Conservation (phyloP, 1,284 basidiomycete species). For the Kalmanozyma brasiliensis region DNA sequence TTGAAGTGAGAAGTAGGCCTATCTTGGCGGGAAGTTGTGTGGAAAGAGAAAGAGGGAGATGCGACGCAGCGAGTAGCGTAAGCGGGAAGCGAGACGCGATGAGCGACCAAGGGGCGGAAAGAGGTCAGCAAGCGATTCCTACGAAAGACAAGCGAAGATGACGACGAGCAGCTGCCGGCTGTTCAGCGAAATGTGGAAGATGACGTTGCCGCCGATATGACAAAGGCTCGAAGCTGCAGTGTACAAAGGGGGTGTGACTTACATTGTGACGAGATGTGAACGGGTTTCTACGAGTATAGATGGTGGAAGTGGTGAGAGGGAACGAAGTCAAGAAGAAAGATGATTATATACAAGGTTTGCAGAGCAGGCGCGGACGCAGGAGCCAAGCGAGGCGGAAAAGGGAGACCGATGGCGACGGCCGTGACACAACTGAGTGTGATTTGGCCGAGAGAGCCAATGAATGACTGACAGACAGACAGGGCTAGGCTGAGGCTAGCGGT, state of each 20-base stretch:
- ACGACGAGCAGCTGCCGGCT: neutral
- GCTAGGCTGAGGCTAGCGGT: too few species aligned
- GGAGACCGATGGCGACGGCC: neutral
- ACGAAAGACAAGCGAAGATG: neutral
- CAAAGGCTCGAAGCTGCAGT: too few species aligned
- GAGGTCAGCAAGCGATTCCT: too few species aligned
- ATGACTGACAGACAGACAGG: too few species aligned
- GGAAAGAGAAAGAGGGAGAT: neutral
- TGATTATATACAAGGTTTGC: slow-evolving; percentile 21
- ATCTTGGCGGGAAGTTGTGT: neutral
- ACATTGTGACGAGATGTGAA: slow-evolving; percentile 21
- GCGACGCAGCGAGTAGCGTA: neutral
- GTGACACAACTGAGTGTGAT: neutral
- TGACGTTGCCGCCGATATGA: neutral
- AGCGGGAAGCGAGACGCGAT: too few species aligned
- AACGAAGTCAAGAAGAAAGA: slow-evolving; percentile 9
- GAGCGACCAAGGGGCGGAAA: too few species aligned
- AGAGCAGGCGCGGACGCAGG: neutral
- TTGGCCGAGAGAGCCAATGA: too few species aligned
- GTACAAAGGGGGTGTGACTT: slow-evolving; percentile 9
- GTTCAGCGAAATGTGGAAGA: slow-evolving; percentile 2
- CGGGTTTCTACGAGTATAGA: neutral
- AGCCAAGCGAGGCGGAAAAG: neutral
- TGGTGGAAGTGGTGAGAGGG: slow-evolving; percentile 4
- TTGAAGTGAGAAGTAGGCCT: slow-evolving; percentile 50